Evolutionary conservation across 768 basidiomycete genomes (phyloP), one percentile per base, ranked within the genome.

Genomic region (Suillus placidus): DNA sequence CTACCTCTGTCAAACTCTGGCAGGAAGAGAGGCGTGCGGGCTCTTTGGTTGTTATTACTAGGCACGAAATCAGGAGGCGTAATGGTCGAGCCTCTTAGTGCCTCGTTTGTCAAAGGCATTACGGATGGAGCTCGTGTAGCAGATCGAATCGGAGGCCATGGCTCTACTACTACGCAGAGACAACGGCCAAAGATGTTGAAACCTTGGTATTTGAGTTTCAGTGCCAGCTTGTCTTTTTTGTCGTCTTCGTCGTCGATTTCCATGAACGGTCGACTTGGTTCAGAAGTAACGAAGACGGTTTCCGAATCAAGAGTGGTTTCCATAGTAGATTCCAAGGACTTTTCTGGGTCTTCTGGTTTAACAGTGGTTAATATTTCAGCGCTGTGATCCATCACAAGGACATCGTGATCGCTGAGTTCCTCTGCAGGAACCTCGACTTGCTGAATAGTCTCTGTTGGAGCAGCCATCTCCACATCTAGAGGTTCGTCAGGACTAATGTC

Each of bases 161-260:
- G 94, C 73, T 95, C 93, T 18, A 94, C 87, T 30, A 95, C 89
- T 42, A 95, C 83, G 72, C 91, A 93, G 20, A 95, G 83, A 74
- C 90, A 93, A 62, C 87, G 85, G 0, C 88, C 89, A 64, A 85
- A 84, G 57, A 93, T 87, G 61, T 78, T 82, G 75, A 93, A 93
- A 14, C 90, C 89, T 69, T 85, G 84, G 68, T 91, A 94, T 62
- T 76, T 83, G 42, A 94, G 82, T 63, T 85, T 82, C 40, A 93
- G 78, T 37, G 83, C 68, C 7, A 90, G 88, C 71, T 93, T 91
- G 14, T 89, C 91, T 70, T 94, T 93, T 69, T 80, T 79, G 67
- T 89, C 89, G 61, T 90, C 88, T 58, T 89, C 88, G 57, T 88
- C 85, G 40, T 84, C 80, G 49, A 84, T 70, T 34, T 71, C 69